Evolutionary conservation across 345 rosid species (phyloP).

Genomic region (Jatropha curcas): DNA sequence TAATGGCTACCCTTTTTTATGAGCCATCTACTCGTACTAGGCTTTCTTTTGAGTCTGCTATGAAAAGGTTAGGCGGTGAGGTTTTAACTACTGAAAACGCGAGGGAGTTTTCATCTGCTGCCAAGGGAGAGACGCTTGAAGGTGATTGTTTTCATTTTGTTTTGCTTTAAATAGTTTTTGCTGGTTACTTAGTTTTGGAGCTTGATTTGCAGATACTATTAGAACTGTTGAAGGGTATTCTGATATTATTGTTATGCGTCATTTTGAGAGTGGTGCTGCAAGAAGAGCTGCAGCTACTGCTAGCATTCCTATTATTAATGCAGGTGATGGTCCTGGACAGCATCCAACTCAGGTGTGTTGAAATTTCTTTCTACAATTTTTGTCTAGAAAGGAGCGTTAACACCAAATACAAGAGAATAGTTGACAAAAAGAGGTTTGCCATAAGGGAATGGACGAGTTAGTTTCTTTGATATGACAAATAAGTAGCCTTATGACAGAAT

Average conservation of each 20-base stretch:
- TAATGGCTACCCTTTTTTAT: slow-evolving; percentile 93
- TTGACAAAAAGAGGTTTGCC: neutral
- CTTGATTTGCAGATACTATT: slow-evolving; percentile 66
- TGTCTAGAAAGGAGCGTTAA: neutral
- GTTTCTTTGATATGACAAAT: neutral
- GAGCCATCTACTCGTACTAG: slow-evolving; percentile 98
- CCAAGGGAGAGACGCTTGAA: slow-evolving; percentile 98
- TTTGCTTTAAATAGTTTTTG: neutral
- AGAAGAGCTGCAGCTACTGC: slow-evolving; percentile 87
- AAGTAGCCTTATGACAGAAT: neutral
- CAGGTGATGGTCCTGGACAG: slow-evolving; percentile 99
- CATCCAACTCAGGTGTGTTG: slow-evolving; percentile 86
- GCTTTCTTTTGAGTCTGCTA: slow-evolving; percentile 97
- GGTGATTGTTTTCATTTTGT: slow-evolving; percentile 38
- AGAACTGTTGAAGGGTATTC: slow-evolving; percentile 94
- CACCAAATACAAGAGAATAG: neutral
- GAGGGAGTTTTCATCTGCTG: slow-evolving; percentile 90
- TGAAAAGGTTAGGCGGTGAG: slow-evolving; percentile 95
- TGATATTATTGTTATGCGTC: slow-evolving; percentile 92
- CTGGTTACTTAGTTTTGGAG: neutral
- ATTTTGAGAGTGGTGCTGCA: slow-evolving; percentile 97
- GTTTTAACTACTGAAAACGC: slow-evolving; percentile 97
- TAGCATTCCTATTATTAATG: slow-evolving; percentile 80
- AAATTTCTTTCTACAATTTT: neutral
- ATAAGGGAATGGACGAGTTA: neutral